These are phyloP conservation scores for Stagonosporopsis rhizophila DNA, from an alignment of 2,329 filamentous ascomycete genomes.

Conservation along the genomic window DNA sequence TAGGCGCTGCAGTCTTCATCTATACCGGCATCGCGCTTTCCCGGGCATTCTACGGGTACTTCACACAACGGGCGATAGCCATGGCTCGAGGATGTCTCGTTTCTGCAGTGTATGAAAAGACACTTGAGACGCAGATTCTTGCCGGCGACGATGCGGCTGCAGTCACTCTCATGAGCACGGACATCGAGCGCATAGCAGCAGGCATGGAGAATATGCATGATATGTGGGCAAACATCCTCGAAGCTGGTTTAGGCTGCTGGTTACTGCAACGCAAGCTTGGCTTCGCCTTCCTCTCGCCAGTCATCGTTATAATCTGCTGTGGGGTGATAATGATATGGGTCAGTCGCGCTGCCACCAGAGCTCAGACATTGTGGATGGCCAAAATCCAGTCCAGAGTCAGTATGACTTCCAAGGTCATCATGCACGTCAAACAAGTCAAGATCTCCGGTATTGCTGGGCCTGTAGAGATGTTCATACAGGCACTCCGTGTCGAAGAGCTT, in stretches of 20 bases:
- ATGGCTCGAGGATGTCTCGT: constrained; percentile 5
- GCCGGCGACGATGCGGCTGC: constrained; percentile 17
- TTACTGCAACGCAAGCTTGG: constrained; percentile 30
- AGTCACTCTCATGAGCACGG: constrained; percentile 35
- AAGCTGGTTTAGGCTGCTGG: constrained; percentile 24
- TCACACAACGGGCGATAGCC: not conserved
- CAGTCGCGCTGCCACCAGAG: constrained; percentile 28
- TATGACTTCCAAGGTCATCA: constrained; percentile 39
- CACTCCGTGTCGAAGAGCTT: constrained; percentile 47
- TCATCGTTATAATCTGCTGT: constrained; percentile 27
- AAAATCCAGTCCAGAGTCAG: constrained; percentile 36
- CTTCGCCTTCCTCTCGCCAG: constrained; percentile 29
- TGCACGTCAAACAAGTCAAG: constrained; percentile 51
- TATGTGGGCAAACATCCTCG: constrained; percentile 26
- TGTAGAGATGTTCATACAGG: constrained; percentile 43
- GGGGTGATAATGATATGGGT: constrained; percentile 26
- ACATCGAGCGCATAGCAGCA: constrained; percentile 27
- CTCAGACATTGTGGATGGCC: constrained; percentile 35
- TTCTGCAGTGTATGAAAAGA: constrained; percentile 1
- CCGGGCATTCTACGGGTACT: constrained; percentile 7
- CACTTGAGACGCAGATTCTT: not conserved
- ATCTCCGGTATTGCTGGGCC: constrained; percentile 47
- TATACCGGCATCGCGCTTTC: constrained; percentile 8
- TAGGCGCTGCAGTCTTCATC: constrained; percentile 6
- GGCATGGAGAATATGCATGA: constrained; percentile 29